Percentiles rank a stretch among this genome's conserved stretches.
Evolutionary conservation across 169 alveolate genomes (phyloP).

Genomic region (Babesia microti): DNA sequence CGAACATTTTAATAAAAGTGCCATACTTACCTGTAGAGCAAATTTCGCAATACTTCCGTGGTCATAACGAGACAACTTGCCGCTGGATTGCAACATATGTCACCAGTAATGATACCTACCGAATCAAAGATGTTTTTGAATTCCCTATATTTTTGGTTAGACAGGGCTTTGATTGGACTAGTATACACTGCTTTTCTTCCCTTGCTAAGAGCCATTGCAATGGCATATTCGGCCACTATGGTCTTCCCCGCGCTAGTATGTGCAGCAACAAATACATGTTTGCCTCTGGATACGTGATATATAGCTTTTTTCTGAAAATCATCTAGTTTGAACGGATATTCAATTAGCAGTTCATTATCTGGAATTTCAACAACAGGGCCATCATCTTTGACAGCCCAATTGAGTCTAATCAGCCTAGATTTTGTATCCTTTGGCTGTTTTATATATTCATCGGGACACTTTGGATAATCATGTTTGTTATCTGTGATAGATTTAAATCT

Average conservation of each 20-base stretch:
- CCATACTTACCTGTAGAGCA: slow-evolving; percentile 71
- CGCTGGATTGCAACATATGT: slow-evolving; percentile 86
- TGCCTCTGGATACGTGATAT: slow-evolving; percentile 76
- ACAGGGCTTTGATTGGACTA: slow-evolving; percentile 96
- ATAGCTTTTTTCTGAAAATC: slow-evolving; percentile 92
- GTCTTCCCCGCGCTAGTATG: slow-evolving; percentile 99
- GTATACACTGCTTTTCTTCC: slow-evolving; percentile 91
- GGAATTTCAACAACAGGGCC: too few species aligned
- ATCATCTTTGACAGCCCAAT: too few species aligned
- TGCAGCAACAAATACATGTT: slow-evolving; percentile 94
- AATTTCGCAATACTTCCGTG: slow-evolving; percentile 90
- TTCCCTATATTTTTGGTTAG: slow-evolving; percentile 93
- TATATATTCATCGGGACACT: too few species aligned
- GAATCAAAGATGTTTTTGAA: slow-evolving; percentile 67
- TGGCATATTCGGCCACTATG: slow-evolving; percentile 96
- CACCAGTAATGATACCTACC: slow-evolving; percentile 98
- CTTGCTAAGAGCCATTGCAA: slow-evolving; percentile 84
- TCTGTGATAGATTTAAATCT: too few species aligned
- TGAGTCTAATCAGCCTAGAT: too few species aligned
- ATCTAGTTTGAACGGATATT: slow-evolving; percentile 88
- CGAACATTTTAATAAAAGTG: neutral
- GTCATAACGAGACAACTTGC: slow-evolving; percentile 96
- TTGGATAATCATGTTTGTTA: too few species aligned
- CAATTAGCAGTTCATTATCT: slow-evolving; percentile 58
- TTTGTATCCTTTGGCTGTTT: too few species aligned